Conservation (phyloP, 495 filamentous ascomycete genomes). For the Penicillium arizonense region DNA sequence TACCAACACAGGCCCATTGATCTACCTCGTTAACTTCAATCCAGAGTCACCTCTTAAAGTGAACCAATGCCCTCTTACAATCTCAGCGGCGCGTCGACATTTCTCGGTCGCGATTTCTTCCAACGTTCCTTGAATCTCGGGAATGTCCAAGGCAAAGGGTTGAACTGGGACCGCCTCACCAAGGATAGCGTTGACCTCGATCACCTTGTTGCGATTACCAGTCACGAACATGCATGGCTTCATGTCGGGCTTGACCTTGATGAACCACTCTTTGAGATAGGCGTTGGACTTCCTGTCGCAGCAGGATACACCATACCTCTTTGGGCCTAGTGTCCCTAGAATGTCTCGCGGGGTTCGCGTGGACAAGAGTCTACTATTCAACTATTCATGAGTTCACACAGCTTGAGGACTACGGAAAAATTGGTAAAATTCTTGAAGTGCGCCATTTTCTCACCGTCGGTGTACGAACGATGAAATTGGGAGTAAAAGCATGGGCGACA, state of each 20-base stretch:
- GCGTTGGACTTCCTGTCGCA: too few species aligned
- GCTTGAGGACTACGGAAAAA: too few species aligned
- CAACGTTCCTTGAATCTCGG: conserved; percentile 77
- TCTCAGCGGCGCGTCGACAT: conserved; percentile 66
- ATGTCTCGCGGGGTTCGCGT: too few species aligned
- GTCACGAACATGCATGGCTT: conserved; percentile 62
- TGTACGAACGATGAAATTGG: too few species aligned
- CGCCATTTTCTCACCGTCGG: too few species aligned
- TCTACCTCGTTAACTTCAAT: conserved; percentile 35
- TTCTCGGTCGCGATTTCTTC: conserved; percentile 80
- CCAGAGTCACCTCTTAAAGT: not conserved
- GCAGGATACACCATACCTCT: too few species aligned
- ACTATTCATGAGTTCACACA: too few species aligned
- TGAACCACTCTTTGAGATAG: not conserved
- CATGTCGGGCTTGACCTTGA: conserved; percentile 9
- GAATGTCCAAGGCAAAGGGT: conserved; percentile 63
- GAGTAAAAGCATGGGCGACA: too few species aligned
- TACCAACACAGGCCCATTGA: conserved; percentile 83
- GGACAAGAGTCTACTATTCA: too few species aligned
- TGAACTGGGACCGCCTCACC: conserved; percentile 59
- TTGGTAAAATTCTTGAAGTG: too few species aligned
- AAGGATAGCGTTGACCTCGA: conserved; percentile 75
- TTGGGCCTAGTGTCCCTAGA: too few species aligned
- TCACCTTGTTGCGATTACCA: conserved; percentile 78
- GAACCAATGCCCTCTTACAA: conserved; percentile 39